A percentile compares a stretch with the other conserved stretches of the same genome.
Conservation (phyloP, 1,284 basidiomycete genomes). For the Laetiporus sulphureus region DNA sequence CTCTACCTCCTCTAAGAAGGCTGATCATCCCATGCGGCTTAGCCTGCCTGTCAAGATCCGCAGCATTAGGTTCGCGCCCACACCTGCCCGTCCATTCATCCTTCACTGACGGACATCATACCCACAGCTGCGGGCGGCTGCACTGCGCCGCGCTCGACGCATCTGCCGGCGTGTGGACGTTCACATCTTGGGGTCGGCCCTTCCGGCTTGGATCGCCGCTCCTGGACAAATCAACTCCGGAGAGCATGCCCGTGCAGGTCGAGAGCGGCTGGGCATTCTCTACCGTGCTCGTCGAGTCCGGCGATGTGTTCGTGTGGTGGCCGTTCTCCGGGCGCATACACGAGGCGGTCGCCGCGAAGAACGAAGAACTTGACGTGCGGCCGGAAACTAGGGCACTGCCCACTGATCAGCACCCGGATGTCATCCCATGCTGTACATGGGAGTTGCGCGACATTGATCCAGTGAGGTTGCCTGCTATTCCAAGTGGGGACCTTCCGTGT, state of each 20-base stretch:
- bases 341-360: constrained; percentile 31
- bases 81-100: no score
- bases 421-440: constrained; percentile 54
- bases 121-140: constrained; percentile 61
- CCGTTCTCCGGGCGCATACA: constrained; percentile 46
- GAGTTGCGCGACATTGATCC: constrained; percentile 43
- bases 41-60: constrained; percentile 49
- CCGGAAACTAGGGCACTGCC: constrained; percentile 28
- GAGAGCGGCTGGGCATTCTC: constrained; percentile 81
- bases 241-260: constrained; percentile 56
- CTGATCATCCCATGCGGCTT: constrained; percentile 48
- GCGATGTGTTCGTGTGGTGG: constrained; percentile 74
- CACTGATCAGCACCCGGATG: constrained; percentile 22
- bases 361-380: constrained; percentile 38
- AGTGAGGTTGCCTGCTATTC: constrained; percentile 34
- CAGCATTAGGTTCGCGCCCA: constrained; percentile 47
- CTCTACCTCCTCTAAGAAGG: constrained; percentile 42
- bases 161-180: constrained; percentile 58
- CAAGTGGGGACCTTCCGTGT: constrained; percentile 31
- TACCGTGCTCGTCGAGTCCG: constrained; percentile 59
- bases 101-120: no score
- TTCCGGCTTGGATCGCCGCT: constrained; percentile 50
- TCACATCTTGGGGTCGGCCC: constrained; percentile 68
- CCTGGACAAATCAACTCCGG: constrained; percentile 36
- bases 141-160: constrained; percentile 65